Evolutionary conservation across 1,284 basidiomycete species (phyloP).

Genomic region (Leccinum angustisporum): DNA sequence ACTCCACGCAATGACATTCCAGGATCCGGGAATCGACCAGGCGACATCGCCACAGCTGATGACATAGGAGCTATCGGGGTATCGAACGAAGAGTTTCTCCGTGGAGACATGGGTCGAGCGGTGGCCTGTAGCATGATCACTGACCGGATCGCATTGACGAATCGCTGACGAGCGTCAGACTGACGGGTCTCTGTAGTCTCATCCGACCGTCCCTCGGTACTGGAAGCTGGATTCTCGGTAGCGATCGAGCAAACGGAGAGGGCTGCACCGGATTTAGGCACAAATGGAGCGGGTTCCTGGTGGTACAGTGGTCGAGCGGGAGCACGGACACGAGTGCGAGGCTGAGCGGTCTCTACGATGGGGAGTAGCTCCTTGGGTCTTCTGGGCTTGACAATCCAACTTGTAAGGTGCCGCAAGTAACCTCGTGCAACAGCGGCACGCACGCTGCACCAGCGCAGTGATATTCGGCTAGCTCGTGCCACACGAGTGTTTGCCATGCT

Average conservation of each 20-base stretch:
- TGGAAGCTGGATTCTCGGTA: slow-evolving; percentile 31
- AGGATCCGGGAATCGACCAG: slow-evolving; percentile 39
- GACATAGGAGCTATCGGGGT: slow-evolving; percentile 29
- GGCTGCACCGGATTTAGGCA: slow-evolving; percentile 21
- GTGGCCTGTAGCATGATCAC: slow-evolving; percentile 48
- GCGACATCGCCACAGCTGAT: slow-evolving; percentile 30
- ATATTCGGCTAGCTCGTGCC: slow-evolving; percentile 30
- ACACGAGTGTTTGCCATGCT: slow-evolving; percentile 43
- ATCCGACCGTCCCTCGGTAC: slow-evolving; percentile 31
- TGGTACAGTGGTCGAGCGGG: slow-evolving; percentile 20
- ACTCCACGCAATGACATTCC: slow-evolving; percentile 48
- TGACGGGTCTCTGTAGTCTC: slow-evolving; percentile 26
- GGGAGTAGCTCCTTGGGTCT: slow-evolving; percentile 26
- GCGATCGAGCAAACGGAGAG: slow-evolving; percentile 25
- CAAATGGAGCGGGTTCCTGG: slow-evolving; percentile 23
- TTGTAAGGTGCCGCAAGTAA: slow-evolving; percentile 24
- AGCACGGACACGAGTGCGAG: slow-evolving; percentile 19
- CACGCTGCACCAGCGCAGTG: slow-evolving; percentile 26
- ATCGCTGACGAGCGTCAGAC: slow-evolving; percentile 37
- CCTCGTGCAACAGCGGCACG: slow-evolving; percentile 26
- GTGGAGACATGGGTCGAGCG: slow-evolving; percentile 33
- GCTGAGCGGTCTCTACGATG: slow-evolving; percentile 26
- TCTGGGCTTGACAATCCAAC: slow-evolving; percentile 32
- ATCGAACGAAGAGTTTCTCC: slow-evolving; percentile 32
- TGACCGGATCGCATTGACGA: slow-evolving; percentile 45